Base-by-base conservation (phyloP, 2,329 filamentous ascomycete genomes). In the Paraphaeosphaeria minitans region DNA sequence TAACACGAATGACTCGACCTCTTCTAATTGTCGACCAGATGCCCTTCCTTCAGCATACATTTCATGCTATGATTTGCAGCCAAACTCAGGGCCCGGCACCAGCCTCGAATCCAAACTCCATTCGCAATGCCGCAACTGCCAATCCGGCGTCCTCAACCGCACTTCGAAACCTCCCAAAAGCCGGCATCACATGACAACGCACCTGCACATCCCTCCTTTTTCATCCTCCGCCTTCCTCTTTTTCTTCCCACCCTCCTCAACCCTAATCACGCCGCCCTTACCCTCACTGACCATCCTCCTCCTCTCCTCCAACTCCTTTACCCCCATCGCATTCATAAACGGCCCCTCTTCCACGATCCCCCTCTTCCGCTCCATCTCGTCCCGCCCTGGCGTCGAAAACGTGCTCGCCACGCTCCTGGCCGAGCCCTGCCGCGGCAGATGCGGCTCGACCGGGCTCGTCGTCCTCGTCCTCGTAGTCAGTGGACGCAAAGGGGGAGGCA, bases 311-410 rank as follows among this genome's bases (percentile, higher is more conserved):
- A 73, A 51, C 43, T 69, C 66, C 31, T 50, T 39, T 52, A 72
- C 42, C 27, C 59, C 66, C 12, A 41, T 59, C 16, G 48, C 67
- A 16, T 33, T 31, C 0, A 62, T 65, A 57, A 72, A 71, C 14
- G 67, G 67, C 0, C 69, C 68, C 9, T 71, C 64, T n/a, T 70
- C 68, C 12, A 33, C 51, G 1, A 46, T 12, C 4, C 24, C 55
- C 43, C 66, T 70, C 52, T 72, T 72, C n/a, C 71, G 56, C 56
- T 73, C 71, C 42, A 72, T 39, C 52, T 73, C 71, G n/a, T 73
- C 71, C n/a, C 71, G 51, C 2, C 71, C 71, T 0, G 66, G 69
- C n/a, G 68, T 73, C 3, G 60, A 62, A 54, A 73, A 72, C 14
- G 70, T 58, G 24, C 43, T 51, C 12, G 29, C 14, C 21, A 46